Conservation (phyloP, 129 eudicot species). For the Dittrichia graveolens region DNA sequence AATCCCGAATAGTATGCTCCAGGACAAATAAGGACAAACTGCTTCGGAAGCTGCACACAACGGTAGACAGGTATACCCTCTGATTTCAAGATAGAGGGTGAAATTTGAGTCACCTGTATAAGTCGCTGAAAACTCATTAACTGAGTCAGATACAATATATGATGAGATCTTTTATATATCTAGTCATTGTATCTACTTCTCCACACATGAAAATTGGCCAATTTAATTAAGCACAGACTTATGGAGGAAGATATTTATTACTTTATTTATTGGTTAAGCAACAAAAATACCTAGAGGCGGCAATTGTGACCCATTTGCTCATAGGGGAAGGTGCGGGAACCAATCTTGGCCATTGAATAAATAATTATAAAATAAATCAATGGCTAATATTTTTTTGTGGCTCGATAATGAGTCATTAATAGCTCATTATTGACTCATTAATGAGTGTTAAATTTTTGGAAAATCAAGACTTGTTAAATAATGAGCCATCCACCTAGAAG, state of each 20-base stretch:
- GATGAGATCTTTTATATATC: neutral
- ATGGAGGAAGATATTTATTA: neutral
- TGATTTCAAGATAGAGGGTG: conserved; percentile 57
- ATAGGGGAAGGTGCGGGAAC: neutral
- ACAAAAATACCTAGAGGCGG: conserved; percentile 3
- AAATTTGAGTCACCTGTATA: conserved; percentile 76
- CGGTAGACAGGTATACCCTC: conserved; percentile 86
- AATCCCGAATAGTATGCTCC: conserved; percentile 76
- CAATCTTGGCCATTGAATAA: too few relatives aligned
- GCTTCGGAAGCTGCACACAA: conserved; percentile 63
- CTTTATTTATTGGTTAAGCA: conserved; percentile 2
- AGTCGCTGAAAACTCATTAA: neutral
- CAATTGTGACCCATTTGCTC: neutral
- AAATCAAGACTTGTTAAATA: too few relatives aligned
- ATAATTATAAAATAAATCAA: too few relatives aligned
- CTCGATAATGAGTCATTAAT: too few relatives aligned
- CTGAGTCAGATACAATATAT: conserved; percentile 11
- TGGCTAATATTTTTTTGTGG: too few relatives aligned
- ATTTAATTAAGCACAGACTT: neutral
- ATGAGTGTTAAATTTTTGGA: too few relatives aligned
- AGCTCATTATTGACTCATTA: too few relatives aligned
- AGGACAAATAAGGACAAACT: conserved; percentile 68
- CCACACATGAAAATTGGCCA: neutral
- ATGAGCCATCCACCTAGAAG: too few relatives aligned
- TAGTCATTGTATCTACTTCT: conserved; percentile 11